These are phyloP conservation scores for Komagataella kurtzmanii DNA, from an alignment of 805 yeast genomes.

Conservation along the genomic window DNA sequence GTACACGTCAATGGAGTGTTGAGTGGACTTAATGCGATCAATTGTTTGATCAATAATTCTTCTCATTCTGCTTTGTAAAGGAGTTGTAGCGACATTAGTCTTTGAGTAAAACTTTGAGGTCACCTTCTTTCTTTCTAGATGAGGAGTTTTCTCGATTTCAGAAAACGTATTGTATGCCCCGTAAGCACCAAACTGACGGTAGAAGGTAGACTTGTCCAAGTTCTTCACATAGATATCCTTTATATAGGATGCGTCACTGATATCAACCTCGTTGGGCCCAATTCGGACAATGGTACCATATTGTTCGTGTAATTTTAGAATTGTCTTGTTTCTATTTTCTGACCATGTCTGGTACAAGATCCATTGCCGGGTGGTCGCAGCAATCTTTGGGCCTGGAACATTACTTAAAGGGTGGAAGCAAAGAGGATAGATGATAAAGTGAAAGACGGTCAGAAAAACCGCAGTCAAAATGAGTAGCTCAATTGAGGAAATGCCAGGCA, in stretches of 20 bases:
- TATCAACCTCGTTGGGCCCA: slow-evolving; percentile 48
- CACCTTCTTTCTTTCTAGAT: slow-evolving; percentile 25
- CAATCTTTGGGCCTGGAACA: slow-evolving; percentile 46
- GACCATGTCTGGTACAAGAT: slow-evolving; percentile 27
- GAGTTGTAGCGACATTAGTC: slow-evolving; percentile 18
- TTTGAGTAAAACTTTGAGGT: slow-evolving; percentile 32
- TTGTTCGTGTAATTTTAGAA: slow-evolving; percentile 34
- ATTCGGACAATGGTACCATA: slow-evolving; percentile 55
- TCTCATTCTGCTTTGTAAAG: slow-evolving; percentile 20
- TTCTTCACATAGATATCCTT: slow-evolving; percentile 44
- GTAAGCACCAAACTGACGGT: slow-evolving; percentile 45
- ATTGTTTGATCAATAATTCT: slow-evolving; percentile 18
- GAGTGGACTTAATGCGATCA: slow-evolving; percentile 9
- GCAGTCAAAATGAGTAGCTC: not conserved
- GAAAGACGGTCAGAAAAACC: not conserved
- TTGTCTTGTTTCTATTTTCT: slow-evolving; percentile 33
- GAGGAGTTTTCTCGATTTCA: slow-evolving; percentile 32
- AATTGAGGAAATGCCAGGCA: not conserved
- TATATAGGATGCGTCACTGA: slow-evolving; percentile 34
- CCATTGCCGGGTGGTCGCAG: slow-evolving; percentile 29
- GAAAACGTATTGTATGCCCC: slow-evolving; percentile 50
- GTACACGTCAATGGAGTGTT: slow-evolving; percentile 35
- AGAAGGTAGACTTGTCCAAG: slow-evolving; percentile 43
- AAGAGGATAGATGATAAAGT: slow-evolving; percentile 27
- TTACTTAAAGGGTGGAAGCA: slow-evolving; percentile 31